Conservation (phyloP, 2,329 filamentous ascomycete species). For the Magnaporthiopsis rhizophila region DNA sequence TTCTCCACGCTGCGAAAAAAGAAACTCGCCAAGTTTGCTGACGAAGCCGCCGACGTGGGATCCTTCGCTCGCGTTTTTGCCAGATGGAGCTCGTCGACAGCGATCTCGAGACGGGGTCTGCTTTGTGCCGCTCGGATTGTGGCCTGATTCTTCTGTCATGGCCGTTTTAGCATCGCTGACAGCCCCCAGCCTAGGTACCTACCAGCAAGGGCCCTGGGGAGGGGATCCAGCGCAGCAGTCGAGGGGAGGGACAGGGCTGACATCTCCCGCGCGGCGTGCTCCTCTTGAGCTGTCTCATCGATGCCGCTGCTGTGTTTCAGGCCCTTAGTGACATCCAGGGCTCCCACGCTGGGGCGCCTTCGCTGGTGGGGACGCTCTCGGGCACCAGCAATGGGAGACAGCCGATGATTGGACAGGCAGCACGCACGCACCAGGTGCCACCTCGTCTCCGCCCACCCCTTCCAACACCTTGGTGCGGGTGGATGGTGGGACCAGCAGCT, state of each 20-base stretch:
- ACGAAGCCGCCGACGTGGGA: background rate
- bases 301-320: background rate
- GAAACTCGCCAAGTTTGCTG: background rate
- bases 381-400: background rate
- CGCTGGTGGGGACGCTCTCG: no score
- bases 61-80: background rate
- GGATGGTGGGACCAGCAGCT: background rate
- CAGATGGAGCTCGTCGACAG: constrained; percentile 7
- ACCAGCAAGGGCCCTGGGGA: background rate
- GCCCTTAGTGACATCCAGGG: background rate
- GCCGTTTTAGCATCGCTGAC: constrained; percentile 11
- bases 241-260: background rate
- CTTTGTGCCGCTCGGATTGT: constrained; percentile 9
- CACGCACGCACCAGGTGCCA: background rate
- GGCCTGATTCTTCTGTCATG: constrained; percentile 16
- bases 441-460: background rate
- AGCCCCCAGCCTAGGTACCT: background rate
- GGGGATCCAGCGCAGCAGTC: background rate
- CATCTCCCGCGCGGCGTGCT: background rate
- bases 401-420: background rate
- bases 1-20: constrained; percentile 1
- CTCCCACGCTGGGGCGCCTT: background rate
- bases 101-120: constrained; percentile 2
- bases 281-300: background rate
- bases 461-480: background rate